Evolutionary conservation across 371 early-diverging fungal genomes (phyloP), one percentile per base, ranked within the genome.

Genomic region (Rhizoclosmatium hyalinum): DNA sequence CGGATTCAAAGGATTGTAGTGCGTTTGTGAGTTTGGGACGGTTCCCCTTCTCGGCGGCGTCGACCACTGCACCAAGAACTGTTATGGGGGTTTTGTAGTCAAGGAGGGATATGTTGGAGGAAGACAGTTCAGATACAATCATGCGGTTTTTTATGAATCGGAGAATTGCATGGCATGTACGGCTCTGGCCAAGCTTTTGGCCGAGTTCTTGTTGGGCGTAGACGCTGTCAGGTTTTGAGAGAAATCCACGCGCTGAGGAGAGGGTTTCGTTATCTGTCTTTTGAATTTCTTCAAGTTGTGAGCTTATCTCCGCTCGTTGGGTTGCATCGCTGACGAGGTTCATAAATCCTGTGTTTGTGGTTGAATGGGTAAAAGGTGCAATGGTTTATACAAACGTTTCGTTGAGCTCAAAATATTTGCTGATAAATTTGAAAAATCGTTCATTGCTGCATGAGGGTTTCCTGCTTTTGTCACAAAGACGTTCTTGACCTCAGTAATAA

Each of bases 11-110:
- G n/a, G 21, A 75, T 17, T 73, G 66, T n/a, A 66, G 14, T 10
- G 71, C 74, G 6, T 61, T 43, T 14, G 75, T 55, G 55, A 81
- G 67, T 14, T 44, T 63, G n/a, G 69, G 73, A 12, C 24, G n/a
- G 57, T 81, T 72, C 6, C 79, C 79, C 6, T 54, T 58, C 19
- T 3, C 21, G 42, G 77, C 77, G 17, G 81, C 75, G 1, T 61
- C 74, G 8, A 71, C 60, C 3, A 79, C 54, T n/a, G 44, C 41
- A n/a, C 57, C 62, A 10, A 70, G 4, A 17, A 61, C 67, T 4
- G 79, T 80, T 6, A 66, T 75, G 2, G 70, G 57, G 39, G 56
- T 24, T n/a, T 32, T 60, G 61, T n/a, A 46, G 73, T 75, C 73
- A 14, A 72, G 63, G 24, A 82, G 60, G 44, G 60, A 53, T 32